Percentiles rank a stretch among this genome's conserved stretches.
phyloP scores from a whole-genome alignment of 306 rosid species.

The Sesbania bispinosa region DNA sequence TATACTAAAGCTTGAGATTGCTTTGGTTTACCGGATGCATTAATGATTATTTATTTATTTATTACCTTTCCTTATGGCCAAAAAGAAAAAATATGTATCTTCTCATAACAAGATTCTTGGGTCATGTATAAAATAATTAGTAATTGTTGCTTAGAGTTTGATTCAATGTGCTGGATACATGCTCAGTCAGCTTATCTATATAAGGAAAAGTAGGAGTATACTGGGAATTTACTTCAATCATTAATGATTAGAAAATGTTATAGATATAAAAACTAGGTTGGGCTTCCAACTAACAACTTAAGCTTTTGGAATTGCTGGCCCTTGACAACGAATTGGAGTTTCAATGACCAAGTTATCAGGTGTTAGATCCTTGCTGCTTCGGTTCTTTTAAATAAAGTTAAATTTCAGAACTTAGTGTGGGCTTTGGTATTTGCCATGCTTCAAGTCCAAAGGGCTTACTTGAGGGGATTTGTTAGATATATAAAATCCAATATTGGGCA shows the following conservation, averaged over 20 bases:
- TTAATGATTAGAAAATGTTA: not conserved
- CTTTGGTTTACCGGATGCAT: not conserved
- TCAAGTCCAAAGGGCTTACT: not conserved
- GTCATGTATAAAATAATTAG: not conserved
- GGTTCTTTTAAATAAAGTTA: not conserved
- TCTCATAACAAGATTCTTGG: not conserved
- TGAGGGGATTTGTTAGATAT: not conserved
- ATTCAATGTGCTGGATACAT: not conserved
- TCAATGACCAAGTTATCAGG: not conserved
- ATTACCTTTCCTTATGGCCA: not conserved
- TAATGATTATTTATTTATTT: not conserved
- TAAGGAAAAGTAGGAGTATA: not conserved
- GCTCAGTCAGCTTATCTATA: not conserved
- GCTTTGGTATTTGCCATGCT: not conserved
- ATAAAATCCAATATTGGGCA: not conserved
- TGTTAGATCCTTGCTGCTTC: not conserved
- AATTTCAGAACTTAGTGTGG: not conserved
- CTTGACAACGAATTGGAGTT: not conserved
- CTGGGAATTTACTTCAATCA: not conserved
- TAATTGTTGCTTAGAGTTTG: constrained; percentile 2
- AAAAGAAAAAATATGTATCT: not conserved
- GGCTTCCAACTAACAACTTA: not conserved
- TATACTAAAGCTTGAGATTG: constrained; percentile 1
- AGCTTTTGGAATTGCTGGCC: not conserved
- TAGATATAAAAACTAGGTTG: not conserved